phyloP scores from a whole-genome alignment of 345 rosid genomes.

The Populus ilicifolia region DNA sequence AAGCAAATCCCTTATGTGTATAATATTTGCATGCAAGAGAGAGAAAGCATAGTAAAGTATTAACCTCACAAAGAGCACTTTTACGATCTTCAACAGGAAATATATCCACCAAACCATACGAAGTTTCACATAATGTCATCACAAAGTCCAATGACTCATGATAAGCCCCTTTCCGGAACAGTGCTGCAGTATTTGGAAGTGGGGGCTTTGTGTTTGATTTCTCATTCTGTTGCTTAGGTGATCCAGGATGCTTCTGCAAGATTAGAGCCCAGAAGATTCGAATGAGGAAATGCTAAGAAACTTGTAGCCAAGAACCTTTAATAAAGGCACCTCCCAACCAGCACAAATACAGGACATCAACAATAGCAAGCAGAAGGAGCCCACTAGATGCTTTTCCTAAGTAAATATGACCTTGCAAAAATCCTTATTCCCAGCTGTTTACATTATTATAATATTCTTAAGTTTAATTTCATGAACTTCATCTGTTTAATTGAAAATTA shows the following conservation, averaged over 20 bases:
- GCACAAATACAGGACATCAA: not conserved
- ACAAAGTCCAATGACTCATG: conserved; percentile 96
- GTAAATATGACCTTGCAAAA: not conserved
- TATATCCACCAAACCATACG: conserved; percentile 91
- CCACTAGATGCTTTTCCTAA: not conserved
- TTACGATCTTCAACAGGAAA: conserved; percentile 98
- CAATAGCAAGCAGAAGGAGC: not conserved
- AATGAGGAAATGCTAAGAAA: not conserved
- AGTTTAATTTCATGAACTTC: not conserved
- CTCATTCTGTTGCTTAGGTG: conserved; percentile 74
- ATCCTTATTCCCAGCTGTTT: not conserved
- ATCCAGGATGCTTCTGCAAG: conserved; percentile 76
- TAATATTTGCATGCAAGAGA: not conserved
- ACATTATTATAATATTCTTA: not conserved
- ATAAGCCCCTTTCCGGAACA: conserved; percentile 86
- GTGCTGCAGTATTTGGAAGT: conserved; percentile 67
- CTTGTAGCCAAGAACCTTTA: not conserved
- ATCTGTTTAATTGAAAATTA: not conserved
- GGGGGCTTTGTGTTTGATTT: conserved; percentile 73
- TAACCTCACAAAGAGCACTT: conserved; percentile 88
- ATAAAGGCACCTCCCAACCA: not conserved
- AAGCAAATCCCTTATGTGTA: not conserved
- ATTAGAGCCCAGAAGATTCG: conserved; percentile 5
- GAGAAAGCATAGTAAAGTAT: conserved; percentile 9
- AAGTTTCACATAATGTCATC: conserved; percentile 80